phyloP scores from a whole-genome alignment of 192 early-diverging fungal species.

The Chytriomyces confervae region DNA sequence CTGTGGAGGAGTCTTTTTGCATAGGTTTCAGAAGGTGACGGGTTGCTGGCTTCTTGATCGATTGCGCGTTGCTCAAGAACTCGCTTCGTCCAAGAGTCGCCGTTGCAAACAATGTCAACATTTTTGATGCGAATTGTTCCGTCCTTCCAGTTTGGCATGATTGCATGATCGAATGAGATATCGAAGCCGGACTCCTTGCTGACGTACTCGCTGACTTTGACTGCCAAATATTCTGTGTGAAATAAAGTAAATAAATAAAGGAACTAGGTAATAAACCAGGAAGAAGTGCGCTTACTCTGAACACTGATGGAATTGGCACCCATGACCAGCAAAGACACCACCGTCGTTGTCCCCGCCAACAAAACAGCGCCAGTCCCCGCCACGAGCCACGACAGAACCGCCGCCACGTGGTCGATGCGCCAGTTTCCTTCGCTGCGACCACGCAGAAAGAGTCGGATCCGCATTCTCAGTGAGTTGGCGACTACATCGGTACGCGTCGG shows the following conservation, averaged over 20 bases:
- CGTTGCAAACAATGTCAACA: constrained; percentile 64
- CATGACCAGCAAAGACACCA: constrained; percentile 78
- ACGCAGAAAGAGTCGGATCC: constrained; percentile 54
- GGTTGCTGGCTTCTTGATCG: not conserved
- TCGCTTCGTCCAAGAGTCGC: constrained; percentile 48
- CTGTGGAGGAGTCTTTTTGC: no score
- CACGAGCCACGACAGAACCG: constrained; percentile 86
- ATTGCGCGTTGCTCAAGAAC: constrained; percentile 5
- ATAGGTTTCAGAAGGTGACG: not conserved
- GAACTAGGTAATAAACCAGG: not conserved
- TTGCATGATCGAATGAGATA: constrained; percentile 88
- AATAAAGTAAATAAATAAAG: not conserved
- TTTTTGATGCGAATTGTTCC: constrained; percentile 88
- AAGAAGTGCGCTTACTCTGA: constrained; percentile 58
- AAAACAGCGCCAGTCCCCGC: constrained; percentile 85
- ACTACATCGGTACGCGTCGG: constrained; percentile 24
- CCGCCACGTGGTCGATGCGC: constrained; percentile 83
- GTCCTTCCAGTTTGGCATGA: constrained; percentile 89
- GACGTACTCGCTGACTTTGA: constrained; percentile 78
- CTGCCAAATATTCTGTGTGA: constrained; percentile 74
- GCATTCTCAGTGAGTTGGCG: constrained; percentile 38
- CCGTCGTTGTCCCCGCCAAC: constrained; percentile 87
- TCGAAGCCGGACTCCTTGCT: constrained; percentile 79
- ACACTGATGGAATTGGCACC: constrained; percentile 83
- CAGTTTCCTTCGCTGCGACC: constrained; percentile 42